These are phyloP conservation scores for Eucalyptus cloeziana DNA, from an alignment of 345 rosid species.

Conservation along the genomic window DNA sequence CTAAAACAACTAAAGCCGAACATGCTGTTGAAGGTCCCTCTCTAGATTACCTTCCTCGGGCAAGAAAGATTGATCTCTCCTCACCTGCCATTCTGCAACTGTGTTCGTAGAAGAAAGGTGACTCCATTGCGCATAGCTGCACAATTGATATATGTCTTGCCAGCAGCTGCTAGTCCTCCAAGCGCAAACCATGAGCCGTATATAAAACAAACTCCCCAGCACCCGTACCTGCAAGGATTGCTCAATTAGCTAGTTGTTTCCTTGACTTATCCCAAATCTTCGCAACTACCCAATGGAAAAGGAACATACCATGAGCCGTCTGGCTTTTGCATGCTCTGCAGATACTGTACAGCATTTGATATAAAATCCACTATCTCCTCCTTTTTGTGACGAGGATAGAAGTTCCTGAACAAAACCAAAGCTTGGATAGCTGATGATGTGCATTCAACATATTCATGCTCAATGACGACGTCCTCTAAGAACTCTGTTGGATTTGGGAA, in stretches of 20 bases:
- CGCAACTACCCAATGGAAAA: not conserved
- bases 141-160: conserved; percentile 21
- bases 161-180: conserved; percentile 26
- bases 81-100: conserved; percentile 28
- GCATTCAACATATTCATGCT: not conserved
- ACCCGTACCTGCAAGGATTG: conserved; percentile 19
- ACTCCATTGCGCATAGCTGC: conserved; percentile 20
- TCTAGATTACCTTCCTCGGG: conserved; percentile 15
- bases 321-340: conserved; percentile 18
- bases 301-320: conserved; percentile 44
- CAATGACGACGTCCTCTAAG: conserved; percentile 24
- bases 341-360: conserved; percentile 6
- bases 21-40: not conserved
- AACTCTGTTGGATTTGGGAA: conserved; percentile 43
- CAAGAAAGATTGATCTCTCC: conserved; percentile 44
- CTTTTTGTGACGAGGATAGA: conserved; percentile 2
- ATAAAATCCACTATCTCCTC: conserved; percentile 32
- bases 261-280: not conserved
- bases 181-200: conserved; percentile 36
- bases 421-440: too few relatives aligned
- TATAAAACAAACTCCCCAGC: conserved; percentile 46
- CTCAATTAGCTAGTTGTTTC: not conserved
- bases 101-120: conserved; percentile 22
- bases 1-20: not conserved
- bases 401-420: too few relatives aligned